A percentile compares a stretch with the other conserved stretches of the same genome.
phyloP scores from a whole-genome alignment of 352 stramenopile species.

The Globisporangium mamillatum region DNA sequence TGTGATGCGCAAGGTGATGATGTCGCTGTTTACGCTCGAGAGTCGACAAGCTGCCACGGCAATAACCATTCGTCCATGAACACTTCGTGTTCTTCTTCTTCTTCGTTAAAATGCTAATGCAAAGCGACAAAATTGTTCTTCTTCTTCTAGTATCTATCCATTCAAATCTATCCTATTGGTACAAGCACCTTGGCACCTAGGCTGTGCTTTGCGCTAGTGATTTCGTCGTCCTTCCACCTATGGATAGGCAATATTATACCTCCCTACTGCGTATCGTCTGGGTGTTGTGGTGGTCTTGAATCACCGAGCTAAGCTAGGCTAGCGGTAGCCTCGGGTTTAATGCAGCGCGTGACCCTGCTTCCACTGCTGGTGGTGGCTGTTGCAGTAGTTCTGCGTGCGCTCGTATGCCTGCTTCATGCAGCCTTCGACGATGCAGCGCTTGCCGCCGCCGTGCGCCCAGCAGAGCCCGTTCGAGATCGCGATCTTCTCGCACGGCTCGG shows the following conservation, averaged over 20 bases:
- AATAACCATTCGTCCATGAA: neutral
- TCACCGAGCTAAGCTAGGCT: neutral
- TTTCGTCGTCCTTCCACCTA: neutral
- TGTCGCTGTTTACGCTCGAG: neutral
- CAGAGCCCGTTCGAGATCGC: conserved; percentile 76
- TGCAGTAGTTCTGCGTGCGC: conserved; percentile 76
- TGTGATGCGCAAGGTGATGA: neutral
- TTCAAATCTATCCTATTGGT: conserved; percentile 5
- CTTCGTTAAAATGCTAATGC: neutral
- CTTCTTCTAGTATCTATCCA: neutral
- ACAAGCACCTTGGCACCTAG: neutral
- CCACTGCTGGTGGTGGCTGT: conserved; percentile 49
- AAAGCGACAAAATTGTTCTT: neutral
- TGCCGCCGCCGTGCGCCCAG: conserved; percentile 76
- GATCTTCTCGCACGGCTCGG: conserved; percentile 67
- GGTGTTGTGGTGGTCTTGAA: neutral
- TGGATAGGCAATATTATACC: neutral
- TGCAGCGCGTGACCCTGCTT: conserved; percentile 16
- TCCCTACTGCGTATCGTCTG: neutral
- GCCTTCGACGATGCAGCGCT: conserved; percentile 65
- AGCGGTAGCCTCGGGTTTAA: neutral
- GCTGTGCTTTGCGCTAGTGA: neutral
- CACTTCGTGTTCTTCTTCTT: neutral
- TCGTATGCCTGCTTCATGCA: conserved; percentile 77
- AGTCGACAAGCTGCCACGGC: neutral